Evolutionary conservation across 352 stramenopile species (phyloP).

Genomic region (Stramenopiles sp.): DNA sequence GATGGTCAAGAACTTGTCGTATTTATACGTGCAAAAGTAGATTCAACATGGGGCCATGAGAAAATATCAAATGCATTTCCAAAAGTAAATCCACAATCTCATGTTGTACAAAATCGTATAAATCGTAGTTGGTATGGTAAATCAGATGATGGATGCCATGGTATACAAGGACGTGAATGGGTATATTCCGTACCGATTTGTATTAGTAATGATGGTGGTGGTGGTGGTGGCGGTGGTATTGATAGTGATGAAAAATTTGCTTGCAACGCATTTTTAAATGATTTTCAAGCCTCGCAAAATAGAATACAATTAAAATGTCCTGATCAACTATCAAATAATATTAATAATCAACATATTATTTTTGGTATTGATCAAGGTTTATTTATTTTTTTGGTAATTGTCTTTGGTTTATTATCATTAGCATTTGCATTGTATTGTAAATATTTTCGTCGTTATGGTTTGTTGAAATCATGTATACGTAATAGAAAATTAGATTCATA

Average conservation of each 20-base stretch:
- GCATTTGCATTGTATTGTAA: neutral
- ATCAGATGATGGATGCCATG: neutral
- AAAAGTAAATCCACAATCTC: neutral
- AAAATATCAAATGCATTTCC: neutral
- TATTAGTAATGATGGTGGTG: neutral
- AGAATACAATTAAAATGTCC: neutral
- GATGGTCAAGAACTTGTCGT: neutral
- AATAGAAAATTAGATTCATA: neutral
- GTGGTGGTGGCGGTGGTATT: neutral
- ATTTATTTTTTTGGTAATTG: neutral
- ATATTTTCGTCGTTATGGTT: neutral
- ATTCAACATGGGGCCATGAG: neutral
- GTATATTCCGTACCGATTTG: neutral
- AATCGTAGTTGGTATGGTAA: neutral
- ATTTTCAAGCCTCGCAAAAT: neutral
- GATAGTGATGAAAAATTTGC: neutral
- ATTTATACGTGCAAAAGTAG: neutral
- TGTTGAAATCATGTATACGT: neutral
- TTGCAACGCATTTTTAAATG: neutral
- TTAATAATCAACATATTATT: neutral
- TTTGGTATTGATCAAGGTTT: neutral
- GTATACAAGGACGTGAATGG: neutral
- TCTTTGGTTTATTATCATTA: neutral
- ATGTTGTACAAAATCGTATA: neutral
- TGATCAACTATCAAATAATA: neutral